phyloP scores from a whole-genome alignment of 2,329 filamentous ascomycete species.

The Pseudocercospora eumusae region DNA sequence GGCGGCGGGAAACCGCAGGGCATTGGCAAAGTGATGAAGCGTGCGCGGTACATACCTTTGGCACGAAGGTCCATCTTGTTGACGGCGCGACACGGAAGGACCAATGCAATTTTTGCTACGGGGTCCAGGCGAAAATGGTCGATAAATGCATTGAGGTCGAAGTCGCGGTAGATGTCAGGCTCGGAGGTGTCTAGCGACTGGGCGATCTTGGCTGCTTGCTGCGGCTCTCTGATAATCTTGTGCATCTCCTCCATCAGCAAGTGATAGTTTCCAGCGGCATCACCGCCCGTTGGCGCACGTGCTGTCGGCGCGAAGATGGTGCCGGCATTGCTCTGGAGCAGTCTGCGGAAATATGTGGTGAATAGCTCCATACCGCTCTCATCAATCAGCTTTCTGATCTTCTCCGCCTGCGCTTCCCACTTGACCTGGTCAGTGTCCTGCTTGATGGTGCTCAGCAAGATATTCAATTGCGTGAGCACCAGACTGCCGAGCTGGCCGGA shows the following conservation, averaged over 20 bases:
- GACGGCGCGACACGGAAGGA: conserved; percentile 83
- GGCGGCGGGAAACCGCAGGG: conserved; percentile 1
- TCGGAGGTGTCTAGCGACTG: conserved; percentile 89
- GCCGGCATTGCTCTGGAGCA: conserved; percentile 85
- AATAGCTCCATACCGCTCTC: conserved; percentile 99
- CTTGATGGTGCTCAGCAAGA: conserved; percentile 90
- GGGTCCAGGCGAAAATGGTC: conserved; percentile 94
- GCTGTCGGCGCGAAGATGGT: conserved; percentile 79
- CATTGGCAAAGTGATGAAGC: not conserved
- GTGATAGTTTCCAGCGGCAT: conserved; percentile 78
- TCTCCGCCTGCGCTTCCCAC: conserved; percentile 89
- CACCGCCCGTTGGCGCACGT: conserved; percentile 58
- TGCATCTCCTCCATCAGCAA: conserved; percentile 81
- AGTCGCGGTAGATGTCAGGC: conserved; percentile 91
- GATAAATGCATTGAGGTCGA: conserved; percentile 93
- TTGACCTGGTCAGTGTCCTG: conserved; percentile 88
- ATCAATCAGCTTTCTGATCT: conserved; percentile 93
- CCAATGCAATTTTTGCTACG: conserved; percentile 81
- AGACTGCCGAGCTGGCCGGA: conserved; percentile 73
- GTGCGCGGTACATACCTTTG: conserved; percentile 65
- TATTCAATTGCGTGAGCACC: conserved; percentile 90
- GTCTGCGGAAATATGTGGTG: conserved; percentile 89
- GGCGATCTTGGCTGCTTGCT: conserved; percentile 86
- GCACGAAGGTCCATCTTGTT: conserved; percentile 78
- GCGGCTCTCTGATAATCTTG: conserved; percentile 76